Evolutionary conservation across 441 rosid species (phyloP), one percentile per base, ranked within the genome.

Genomic region (Theobroma grandiflorum): DNA sequence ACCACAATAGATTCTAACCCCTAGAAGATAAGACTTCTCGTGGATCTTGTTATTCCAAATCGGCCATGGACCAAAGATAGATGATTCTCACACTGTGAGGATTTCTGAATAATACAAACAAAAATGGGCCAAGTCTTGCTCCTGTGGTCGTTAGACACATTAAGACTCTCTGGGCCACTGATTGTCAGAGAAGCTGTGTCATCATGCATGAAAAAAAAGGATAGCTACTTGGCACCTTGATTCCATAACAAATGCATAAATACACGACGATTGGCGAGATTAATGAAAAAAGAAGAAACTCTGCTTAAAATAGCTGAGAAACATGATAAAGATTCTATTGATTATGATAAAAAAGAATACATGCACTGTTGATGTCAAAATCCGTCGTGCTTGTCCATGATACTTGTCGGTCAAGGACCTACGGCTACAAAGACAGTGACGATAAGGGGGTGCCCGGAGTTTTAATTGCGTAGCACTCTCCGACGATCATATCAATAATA

Each of bases 221-320:
- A 58, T 58, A 9, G 14, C 35, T 58, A 22, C 0, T 22, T 58
- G 8, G 3, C 63, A 22, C 58, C 8, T 59, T 59, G 15, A 59
- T 59, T 59, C 64, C 64, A 59, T 22, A 59, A 59, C 64, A 59
- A 59, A 59, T 59, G 37, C 64, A 59, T 22, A 22, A 59, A 9
- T 26, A 33, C 64, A 59, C 10, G 35, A 58, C 10, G 31, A 45
- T 6, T 45, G 10, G 7, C 8, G 49, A 45, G 8, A 45, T 7
- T 2, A 45, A 45, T 2, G 49, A 45, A 45, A 45, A 45, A 45
- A 11, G 8, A 6, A 45, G 31, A 26, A 26, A 26, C 31, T 45
- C 49, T 45, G 10, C 49, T 50, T 3, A 50, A 2, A 50, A 50
- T 45, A 14, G 6, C 18, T 16, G 57, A 52, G 57, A 52, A 52